Conservation (phyloP, 768 basidiomycete species). For the Austroboletus eburneus region DNA sequence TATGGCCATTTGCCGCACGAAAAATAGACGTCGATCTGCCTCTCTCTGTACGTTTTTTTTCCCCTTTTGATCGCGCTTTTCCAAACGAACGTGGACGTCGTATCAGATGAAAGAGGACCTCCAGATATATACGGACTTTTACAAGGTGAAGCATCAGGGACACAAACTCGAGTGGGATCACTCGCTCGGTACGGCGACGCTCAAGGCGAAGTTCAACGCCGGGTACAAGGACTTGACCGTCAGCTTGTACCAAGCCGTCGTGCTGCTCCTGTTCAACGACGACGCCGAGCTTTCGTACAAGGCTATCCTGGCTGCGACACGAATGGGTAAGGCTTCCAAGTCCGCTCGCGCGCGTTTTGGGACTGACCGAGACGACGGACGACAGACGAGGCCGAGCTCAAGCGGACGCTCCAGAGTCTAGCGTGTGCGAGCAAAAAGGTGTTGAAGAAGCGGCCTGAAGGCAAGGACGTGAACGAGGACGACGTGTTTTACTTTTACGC, state of each 20-base stretch:
- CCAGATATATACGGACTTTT: slow-evolving; percentile 59
- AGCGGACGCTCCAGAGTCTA: slow-evolving; percentile 86
- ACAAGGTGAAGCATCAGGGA: slow-evolving; percentile 73
- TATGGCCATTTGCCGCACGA: slow-evolving; percentile 76
- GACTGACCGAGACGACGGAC: neutral
- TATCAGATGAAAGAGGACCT: slow-evolving; percentile 73
- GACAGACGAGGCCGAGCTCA: slow-evolving; percentile 66
- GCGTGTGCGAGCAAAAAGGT: slow-evolving; percentile 90
- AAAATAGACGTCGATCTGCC: slow-evolving; percentile 52
- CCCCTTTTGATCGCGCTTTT: neutral
- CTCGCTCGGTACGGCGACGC: slow-evolving; percentile 74
- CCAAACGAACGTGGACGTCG: slow-evolving; percentile 3
- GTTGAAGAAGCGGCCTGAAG: slow-evolving; percentile 71
- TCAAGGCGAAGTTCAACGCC: slow-evolving; percentile 63
- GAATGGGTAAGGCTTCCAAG: slow-evolving; percentile 66
- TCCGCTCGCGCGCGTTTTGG: too few species aligned
- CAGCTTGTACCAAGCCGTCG: slow-evolving; percentile 85
- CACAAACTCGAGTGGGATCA: slow-evolving; percentile 84
- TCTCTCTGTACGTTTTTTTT: slow-evolving; percentile 33
- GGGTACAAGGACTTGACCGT: slow-evolving; percentile 85
- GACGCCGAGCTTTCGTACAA: slow-evolving; percentile 52
- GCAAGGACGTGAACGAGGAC: slow-evolving; percentile 68
- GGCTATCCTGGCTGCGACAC: slow-evolving; percentile 63
- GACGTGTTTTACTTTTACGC: slow-evolving; percentile 83
- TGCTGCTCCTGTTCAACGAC: slow-evolving; percentile 84